Evolutionary conservation across 495 filamentous ascomycete genomes (phyloP), one percentile per base, ranked within the genome.

Genomic region (Thozetella sp.): DNA sequence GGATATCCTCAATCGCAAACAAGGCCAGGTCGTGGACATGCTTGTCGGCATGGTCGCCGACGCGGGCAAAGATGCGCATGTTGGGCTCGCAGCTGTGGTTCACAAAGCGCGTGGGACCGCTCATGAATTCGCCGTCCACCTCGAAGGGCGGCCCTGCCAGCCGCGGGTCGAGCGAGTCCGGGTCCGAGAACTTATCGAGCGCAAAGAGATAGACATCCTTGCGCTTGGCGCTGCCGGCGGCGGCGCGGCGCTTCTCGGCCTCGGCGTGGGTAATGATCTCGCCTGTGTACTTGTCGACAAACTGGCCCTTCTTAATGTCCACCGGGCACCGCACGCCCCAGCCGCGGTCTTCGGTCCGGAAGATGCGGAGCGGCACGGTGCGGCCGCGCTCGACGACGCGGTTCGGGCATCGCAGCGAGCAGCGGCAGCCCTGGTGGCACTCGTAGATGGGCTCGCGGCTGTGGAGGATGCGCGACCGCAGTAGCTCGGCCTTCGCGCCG

Each of bases 271-370:
- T 92, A 60, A 98, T 90, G 24, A 97, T 84, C 69, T 98, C 94
- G 1, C 94, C 94, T 15, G 92, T 86, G 61, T 98, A 98, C 22
- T 84, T 83, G 66, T 96, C 94, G 55, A 98, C 85, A 64, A 96
- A 97, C 65, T 96, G 90, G 4, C 94, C 94, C 54, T 82, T 79
- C 57, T 82, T 77, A 22, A 99, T 85, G 22, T 84, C 73, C 13
- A 88, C 81, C 0, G 80, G 82, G 45, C 87, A 92, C 11, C 88
- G 82, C 1, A 98, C 83, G 24, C 92, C 95, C 85, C 93, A 97
- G 6, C 95, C 95, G 30, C 94, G 86, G 19, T 81, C 73, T 3
- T 75, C 69, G 0, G 93, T 96, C 59, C 89, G 81, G 70, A 97
- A 99, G 24, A 97, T 92, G 65, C 95, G 83, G 4, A 97, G 71